Percentiles rank a stretch among this genome's conserved stretches.
Conservation (phyloP, 2,329 filamentous ascomycete genomes). For the Ophiosphaerella korrae region DNA sequence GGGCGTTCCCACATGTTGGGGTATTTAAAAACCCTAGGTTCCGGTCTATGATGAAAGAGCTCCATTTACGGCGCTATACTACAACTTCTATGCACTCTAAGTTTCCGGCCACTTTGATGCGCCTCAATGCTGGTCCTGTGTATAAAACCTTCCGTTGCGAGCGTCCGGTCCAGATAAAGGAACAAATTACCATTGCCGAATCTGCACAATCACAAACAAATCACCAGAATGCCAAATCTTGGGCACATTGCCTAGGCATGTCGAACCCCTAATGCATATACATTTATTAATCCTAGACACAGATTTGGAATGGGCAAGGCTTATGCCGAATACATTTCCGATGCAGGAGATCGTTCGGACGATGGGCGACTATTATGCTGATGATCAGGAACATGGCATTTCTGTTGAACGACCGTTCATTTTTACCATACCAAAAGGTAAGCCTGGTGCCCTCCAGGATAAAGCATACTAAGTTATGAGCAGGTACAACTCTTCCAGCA, state of each 20-base stretch:
- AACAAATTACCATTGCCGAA: no score
- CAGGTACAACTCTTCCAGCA: slow-evolving; percentile 1
- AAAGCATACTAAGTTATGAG: neutral
- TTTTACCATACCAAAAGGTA: slow-evolving; percentile 15
- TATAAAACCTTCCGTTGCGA: no score
- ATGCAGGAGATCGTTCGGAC: slow-evolving; percentile 16
- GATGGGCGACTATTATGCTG: slow-evolving; percentile 5
- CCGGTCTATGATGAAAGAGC: neutral
- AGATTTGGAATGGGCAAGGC: slow-evolving; percentile 7
- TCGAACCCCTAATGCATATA: no score
- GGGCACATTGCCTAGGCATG: no score
- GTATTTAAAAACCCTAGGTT: slow-evolving; percentile 2
- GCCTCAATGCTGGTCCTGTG: no score
- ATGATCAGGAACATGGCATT: slow-evolving; percentile 12
- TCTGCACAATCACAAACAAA: no score
- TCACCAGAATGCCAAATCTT: no score
- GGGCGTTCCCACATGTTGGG: neutral
- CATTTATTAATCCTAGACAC: neutral
- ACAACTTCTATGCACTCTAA: neutral
- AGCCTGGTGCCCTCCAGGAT: neutral
- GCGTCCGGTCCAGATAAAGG: no score
- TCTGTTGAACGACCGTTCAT: slow-evolving; percentile 9
- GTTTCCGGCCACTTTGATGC: no score
- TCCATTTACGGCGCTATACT: slow-evolving; percentile 3
- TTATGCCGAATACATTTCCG: slow-evolving; percentile 13